A percentile compares a stretch with the other conserved stretches of the same genome.
These are phyloP conservation scores for Claviceps purpurea DNA, from an alignment of 2,329 filamentous ascomycete genomes.

Conservation along the genomic window DNA sequence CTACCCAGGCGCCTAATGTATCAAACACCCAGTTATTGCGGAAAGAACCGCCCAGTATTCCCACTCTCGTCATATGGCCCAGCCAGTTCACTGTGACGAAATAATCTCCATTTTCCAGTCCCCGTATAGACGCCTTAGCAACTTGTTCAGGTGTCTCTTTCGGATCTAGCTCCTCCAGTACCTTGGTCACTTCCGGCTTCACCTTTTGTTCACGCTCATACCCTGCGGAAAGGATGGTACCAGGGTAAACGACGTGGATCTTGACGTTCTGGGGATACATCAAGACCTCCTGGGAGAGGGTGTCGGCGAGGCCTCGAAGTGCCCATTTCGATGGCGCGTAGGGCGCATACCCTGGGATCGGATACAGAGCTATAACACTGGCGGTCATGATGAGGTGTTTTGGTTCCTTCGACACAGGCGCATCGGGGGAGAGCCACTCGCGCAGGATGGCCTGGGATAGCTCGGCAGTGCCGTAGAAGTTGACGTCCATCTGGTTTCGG, in stretches of 20 bases:
- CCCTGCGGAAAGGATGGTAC: conserved; percentile 67
- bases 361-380: conserved; percentile 60
- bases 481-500: conserved; percentile 75
- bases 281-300: conserved; percentile 68
- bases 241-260: conserved; percentile 72
- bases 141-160: conserved; percentile 67
- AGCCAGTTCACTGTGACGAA: conserved; percentile 64
- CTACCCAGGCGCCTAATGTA: conserved; percentile 39
- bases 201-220: conserved; percentile 59
- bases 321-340: conserved; percentile 82
- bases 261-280: conserved; percentile 76
- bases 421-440: conserved; percentile 52
- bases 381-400: conserved; percentile 83
- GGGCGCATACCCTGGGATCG: conserved; percentile 67
- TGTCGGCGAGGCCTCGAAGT: conserved; percentile 70
- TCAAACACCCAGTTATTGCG: conserved; percentile 49
- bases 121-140: conserved; percentile 53
- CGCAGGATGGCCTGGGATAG: conserved; percentile 69
- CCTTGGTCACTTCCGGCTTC: conserved; percentile 69
- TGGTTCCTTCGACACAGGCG: conserved; percentile 31
- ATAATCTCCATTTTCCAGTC: conserved; percentile 69
- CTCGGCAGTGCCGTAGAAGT: conserved; percentile 79
- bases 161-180: conserved; percentile 72
- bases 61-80: conserved; percentile 57
- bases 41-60: conserved; percentile 37